phyloP scores from a whole-genome alignment of 164 flowering plant genomes.

The Chimonanthus salicifolius region DNA sequence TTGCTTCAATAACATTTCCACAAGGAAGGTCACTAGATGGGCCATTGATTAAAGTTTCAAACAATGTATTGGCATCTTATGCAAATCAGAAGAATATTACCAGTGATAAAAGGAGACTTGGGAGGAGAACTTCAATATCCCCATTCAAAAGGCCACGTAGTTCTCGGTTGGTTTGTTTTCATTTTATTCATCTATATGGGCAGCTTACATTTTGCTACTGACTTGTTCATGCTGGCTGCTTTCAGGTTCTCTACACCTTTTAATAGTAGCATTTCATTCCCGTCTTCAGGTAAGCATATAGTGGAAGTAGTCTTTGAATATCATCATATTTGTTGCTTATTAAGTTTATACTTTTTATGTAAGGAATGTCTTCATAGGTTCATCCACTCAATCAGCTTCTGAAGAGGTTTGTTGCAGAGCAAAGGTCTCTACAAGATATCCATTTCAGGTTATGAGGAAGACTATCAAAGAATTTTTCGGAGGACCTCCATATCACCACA shows the following conservation, averaged over 20 bases:
- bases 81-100: slow-evolving; percentile 19
- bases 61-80: slow-evolving; percentile 20
- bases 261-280: slow-evolving; percentile 20
- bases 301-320: background rate
- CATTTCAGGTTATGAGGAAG: slow-evolving; percentile 41
- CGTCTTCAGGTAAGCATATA: slow-evolving; percentile 42
- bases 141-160: slow-evolving; percentile 89
- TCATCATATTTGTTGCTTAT: background rate
- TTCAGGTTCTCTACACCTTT: slow-evolving; percentile 59
- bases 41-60: slow-evolving; percentile 68
- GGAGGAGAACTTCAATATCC: slow-evolving; percentile 43
- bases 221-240: slow-evolving; percentile 2
- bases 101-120: slow-evolving; percentile 41
- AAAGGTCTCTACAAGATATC: slow-evolving; percentile 54
- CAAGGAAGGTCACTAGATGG: slow-evolving; percentile 22
- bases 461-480: slow-evolving; percentile 62
- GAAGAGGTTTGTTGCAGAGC: slow-evolving; percentile 32
- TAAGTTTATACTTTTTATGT: slow-evolving; percentile 11
- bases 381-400: slow-evolving; percentile 24
- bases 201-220: background rate
- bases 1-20: slow-evolving; percentile 20
- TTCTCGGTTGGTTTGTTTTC: slow-evolving; percentile 29
- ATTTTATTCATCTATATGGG: background rate
- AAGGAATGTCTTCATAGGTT: slow-evolving; percentile 31
- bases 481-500: slow-evolving; percentile 33